Evolutionary conservation across 2,329 filamentous ascomycete species (phyloP), one percentile per base, ranked within the genome.

Genomic region (Amylocarpus encephaloides): DNA sequence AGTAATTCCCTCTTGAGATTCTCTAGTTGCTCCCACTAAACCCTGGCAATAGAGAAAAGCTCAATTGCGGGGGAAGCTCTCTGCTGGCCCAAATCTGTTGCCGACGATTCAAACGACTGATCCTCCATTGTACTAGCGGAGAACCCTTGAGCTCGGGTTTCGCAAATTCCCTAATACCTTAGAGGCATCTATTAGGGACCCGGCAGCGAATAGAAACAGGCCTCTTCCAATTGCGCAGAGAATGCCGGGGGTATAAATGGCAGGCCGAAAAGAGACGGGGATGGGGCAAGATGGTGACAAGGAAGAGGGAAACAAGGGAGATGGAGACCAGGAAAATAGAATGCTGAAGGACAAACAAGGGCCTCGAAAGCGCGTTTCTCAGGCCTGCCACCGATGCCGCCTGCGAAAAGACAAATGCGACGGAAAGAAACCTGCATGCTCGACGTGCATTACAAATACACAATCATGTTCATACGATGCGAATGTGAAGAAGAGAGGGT

Each of bases 401-500:
- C 70, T 67, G 36, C 71, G 75, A 49, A 75, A 78, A 58, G 78
- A 81, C 62, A 81, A 79, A 62, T 83, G 79, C 62, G 77, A 82
- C 56, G 79, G 79, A n/a, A 66, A 73, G 35, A 79, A 77, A 48
- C 75, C 85, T 43, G 66, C 73, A 32, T 91, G 87, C 65, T 82
- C 83, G 13, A 80, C 77, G 1, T 83, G 79, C 64, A 69, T 69
- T 26, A 67, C 71, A 3, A 73, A 77, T 36, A 71, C 71, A 15
- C 68, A 77, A 48, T 61, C 67, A 7, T 83, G 79, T 59, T 74
- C 76, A 75, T 91, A 90, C 65, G 80, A 85, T 54, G 77, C 83
- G 48, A 82, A 80, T 48, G 81, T 84, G 6, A 88, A 88, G 67
- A 89, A 89, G 66, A 76, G 86, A 55, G 86, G 87, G 3, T 80